Conservation (phyloP, 108 stramenopile species). For the Conticribra guillardii region DNA sequence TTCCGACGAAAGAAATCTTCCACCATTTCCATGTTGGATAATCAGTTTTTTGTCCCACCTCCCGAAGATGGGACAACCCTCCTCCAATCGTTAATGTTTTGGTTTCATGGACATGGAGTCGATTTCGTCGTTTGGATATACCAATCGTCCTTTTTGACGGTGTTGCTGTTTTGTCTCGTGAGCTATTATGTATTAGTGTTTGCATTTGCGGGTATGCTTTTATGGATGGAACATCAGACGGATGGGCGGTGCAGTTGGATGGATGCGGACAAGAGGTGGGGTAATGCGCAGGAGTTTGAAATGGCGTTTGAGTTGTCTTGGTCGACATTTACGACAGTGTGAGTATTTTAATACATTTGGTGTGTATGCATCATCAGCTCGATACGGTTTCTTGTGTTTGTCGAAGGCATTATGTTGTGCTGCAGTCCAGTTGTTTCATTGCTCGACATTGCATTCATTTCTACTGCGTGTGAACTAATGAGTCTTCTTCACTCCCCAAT, state of each 20-base stretch:
- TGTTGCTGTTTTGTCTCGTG: conserved; percentile 6
- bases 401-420: too few species aligned
- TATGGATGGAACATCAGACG: conserved; percentile 12
- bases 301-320: conserved; percentile 40
- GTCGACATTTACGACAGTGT: conserved; percentile 47
- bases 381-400: too few species aligned
- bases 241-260: conserved; percentile 28
- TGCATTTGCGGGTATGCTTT: conserved; percentile 18
- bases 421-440: too few species aligned
- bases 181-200: conserved; percentile 27
- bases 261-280: conserved; percentile 5
- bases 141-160: conserved; percentile 29
- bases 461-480: too few species aligned
- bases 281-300: conserved; percentile 11
- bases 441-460: too few species aligned
- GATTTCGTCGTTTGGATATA: conserved; percentile 39
- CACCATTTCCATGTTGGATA: conserved; percentile 16
- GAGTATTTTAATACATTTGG: too few species aligned
- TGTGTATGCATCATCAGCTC: too few species aligned
- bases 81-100: conserved; percentile 1
- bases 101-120: conserved; percentile 11
- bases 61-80: conserved; percentile 22
- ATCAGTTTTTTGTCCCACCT: conserved; percentile 35
- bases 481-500: too few species aligned
- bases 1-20: conserved; percentile 2